Evolutionary conservation across 2,329 filamentous ascomycete genomes (phyloP), one percentile per base, ranked within the genome.

Genomic region (Cladosporium oxysporum): DNA sequence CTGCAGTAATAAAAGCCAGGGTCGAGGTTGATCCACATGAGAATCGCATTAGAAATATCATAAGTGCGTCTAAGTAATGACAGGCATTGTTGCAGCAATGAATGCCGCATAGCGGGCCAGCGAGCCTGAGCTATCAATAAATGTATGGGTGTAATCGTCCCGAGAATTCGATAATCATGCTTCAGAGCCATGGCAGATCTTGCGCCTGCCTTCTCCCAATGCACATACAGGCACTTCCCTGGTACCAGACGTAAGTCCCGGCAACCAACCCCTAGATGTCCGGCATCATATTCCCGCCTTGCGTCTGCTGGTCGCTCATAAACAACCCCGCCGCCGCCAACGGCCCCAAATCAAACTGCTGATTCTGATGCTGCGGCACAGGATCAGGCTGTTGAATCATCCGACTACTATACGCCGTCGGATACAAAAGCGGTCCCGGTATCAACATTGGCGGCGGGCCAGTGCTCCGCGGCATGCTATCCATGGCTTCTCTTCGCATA

Each of bases 371-470:
- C n/a, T 21, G 41, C n/a, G 41, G n/a, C 3, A 44, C 23, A 23
- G 57, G 57, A 12, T 47, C 57, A 8, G 57, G 57, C 26, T 59
- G 57, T n/a, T 76, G 72, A 64, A 79, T 76, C 63, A 73, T 71
- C 11, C 79, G 75, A 41, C 76, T 76, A 16, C 79, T 80, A 58
- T 75, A 77, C 0, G 74, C 72, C 7, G 77, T 79, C 8, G 79
- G 78, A 12, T 75, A 72, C 14, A 80, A 73, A 23, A 81, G 66
- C 8, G 81, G 81, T 11, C 76, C 78, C 10, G 77, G 73, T 0
- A 78, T 75, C 11, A 77, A 33, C 50, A 21, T 65, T 2, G 66
- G 37, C 37, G 64, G 26, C 8, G 66, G 49, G 7, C 33, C 4
- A 8, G 23, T 33, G 10, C 21, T 29, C 18, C 21, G 41, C 29